These are phyloP conservation scores for Kwoniella dejecticola DNA, from an alignment of 768 basidiomycete species.

Conservation along the genomic window DNA sequence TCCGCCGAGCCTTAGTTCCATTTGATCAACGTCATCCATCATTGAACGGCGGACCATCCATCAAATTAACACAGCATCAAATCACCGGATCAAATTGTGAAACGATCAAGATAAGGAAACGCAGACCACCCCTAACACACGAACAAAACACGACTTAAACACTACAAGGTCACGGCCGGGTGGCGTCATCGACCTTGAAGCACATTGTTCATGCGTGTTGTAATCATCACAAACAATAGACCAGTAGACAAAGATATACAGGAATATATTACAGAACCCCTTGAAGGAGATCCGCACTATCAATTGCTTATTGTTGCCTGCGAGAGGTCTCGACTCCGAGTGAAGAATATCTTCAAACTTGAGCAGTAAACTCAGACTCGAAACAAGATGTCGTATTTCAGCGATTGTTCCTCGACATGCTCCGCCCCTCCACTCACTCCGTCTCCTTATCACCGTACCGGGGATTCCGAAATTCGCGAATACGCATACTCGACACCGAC, in stretches of 20 bases:
- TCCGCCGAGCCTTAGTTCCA: neutral
- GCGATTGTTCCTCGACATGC: constrained; percentile 17
- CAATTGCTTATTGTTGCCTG: neutral
- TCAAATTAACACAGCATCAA: no score
- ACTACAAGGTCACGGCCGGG: neutral
- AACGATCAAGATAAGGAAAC: neutral
- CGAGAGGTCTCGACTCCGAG: neutral
- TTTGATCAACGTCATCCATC: no score
- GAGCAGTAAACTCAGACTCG: no score
- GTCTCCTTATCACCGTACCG: neutral
- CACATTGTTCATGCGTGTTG: no score
- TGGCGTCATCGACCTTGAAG: neutral
- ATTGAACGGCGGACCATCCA: no score
- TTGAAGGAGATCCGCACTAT: neutral
- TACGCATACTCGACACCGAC: constrained; percentile 11
- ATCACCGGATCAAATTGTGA: no score
- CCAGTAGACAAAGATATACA: no score
- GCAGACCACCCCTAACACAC: neutral
- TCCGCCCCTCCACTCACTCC: constrained; percentile 2
- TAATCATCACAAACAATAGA: no score
- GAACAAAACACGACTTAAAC: neutral
- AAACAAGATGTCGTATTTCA: constrained; percentile 22
- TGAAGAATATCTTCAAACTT: no score
- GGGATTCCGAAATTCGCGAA: neutral
- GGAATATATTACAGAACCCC: neutral